phyloP scores from a whole-genome alignment of 169 alveolate species.

The Eimeria praecox region DNA sequence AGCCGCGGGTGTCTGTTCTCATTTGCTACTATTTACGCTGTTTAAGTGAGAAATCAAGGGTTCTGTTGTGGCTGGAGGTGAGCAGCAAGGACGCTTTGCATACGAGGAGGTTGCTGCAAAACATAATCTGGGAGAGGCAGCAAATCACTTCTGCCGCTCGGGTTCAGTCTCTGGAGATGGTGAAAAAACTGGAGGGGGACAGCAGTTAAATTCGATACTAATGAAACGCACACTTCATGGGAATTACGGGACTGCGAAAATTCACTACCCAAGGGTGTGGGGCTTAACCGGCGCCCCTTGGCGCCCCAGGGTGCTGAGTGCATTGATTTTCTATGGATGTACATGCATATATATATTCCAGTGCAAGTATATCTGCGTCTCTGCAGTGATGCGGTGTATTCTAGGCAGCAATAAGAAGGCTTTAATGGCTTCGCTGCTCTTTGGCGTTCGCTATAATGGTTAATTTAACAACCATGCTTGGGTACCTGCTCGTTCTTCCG shows the following conservation, averaged over 20 bases:
- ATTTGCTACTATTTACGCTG: background rate
- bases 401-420: background rate
- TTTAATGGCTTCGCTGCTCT: too few species aligned
- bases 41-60: background rate
- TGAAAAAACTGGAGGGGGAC: background rate
- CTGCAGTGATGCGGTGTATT: background rate
- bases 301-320: background rate
- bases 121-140: background rate
- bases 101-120: background rate
- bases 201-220: background rate
- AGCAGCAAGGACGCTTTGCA: background rate
- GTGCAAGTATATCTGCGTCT: background rate
- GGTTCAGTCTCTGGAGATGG: background rate
- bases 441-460: too few species aligned
- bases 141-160: background rate
- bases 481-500: background rate
- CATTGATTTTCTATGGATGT: too few species aligned
- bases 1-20: background rate
- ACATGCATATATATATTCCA: background rate
- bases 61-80: background rate
- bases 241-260: too few species aligned
- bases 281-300: background rate
- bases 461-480: background rate
- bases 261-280: background rate
- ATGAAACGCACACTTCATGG: background rate